Evolutionary conservation across 441 rosid species (phyloP).

Genomic region (Kokia cookei): DNA sequence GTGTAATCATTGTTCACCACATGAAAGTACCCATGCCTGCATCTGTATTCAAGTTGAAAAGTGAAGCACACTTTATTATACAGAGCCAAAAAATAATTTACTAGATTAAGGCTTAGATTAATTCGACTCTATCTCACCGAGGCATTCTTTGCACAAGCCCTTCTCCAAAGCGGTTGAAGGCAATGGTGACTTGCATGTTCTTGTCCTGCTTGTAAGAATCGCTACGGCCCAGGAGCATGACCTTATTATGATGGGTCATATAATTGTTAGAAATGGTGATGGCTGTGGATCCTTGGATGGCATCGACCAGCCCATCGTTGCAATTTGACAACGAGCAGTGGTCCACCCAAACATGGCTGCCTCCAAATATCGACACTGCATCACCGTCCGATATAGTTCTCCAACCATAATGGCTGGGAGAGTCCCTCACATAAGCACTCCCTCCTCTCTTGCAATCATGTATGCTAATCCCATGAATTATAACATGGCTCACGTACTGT

Average conservation of each 20-base stretch:
- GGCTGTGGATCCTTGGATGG: conserved; percentile 40
- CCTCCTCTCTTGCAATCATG: conserved; percentile 38
- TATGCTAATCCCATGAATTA: conserved; percentile 37
- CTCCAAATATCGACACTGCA: conserved; percentile 37
- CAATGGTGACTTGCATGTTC: conserved; percentile 46
- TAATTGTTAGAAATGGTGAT: conserved; percentile 39
- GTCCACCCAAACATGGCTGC: conserved; percentile 42
- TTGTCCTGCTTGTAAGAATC: conserved; percentile 33
- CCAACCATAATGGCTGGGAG: conserved; percentile 34
- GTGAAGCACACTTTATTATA: background rate
- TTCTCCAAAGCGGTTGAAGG: conserved; percentile 16
- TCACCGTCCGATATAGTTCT: conserved; percentile 42
- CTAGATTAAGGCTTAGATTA: background rate
- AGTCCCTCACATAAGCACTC: conserved; percentile 36
- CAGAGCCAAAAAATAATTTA: background rate
- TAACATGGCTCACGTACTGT: conserved; percentile 35
- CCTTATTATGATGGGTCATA: conserved; percentile 40
- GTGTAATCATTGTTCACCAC: conserved; percentile 74
- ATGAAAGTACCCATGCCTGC: conserved; percentile 69
- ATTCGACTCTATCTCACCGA: conserved; percentile 12
- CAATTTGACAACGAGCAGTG: conserved; percentile 41
- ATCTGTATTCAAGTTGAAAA: conserved; percentile 26
- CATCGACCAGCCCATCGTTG: conserved; percentile 36
- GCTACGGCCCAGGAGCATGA: conserved; percentile 41
- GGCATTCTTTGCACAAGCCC: conserved; percentile 48